These are phyloP conservation scores for Aspergillus carbonarius DNA, from an alignment of 2,329 filamentous ascomycete species.

Conservation along the genomic window DNA sequence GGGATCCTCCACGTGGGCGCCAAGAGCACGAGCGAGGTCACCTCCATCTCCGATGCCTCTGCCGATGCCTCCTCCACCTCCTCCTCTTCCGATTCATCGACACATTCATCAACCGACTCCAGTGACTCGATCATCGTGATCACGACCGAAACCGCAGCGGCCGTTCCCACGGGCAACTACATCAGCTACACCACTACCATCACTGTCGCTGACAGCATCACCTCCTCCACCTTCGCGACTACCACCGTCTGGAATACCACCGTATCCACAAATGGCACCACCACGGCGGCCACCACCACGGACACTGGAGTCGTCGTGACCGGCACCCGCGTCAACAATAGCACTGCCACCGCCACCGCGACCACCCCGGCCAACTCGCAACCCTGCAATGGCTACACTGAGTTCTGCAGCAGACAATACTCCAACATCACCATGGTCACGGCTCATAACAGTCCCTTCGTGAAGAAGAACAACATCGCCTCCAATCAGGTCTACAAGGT, in stretches of 20 bases:
- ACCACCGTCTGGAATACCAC: conserved; percentile 18
- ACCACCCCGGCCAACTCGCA: conserved; percentile 63
- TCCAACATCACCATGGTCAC: conserved; percentile 77
- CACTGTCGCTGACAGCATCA: conserved; percentile 18
- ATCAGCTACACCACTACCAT: conserved; percentile 38
- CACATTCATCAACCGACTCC: background rate
- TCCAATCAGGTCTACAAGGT: conserved; percentile 73
- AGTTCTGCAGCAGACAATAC: conserved; percentile 74
- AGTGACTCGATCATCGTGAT: conserved; percentile 13
- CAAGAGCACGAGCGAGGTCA: background rate
- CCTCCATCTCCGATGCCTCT: background rate
- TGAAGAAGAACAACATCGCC: conserved; percentile 66
- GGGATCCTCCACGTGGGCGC: background rate
- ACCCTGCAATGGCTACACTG: conserved; percentile 75
- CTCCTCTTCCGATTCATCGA: background rate
- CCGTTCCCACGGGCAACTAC: conserved; percentile 41
- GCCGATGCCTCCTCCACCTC: background rate
- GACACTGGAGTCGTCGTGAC: conserved; percentile 35
- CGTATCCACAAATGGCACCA: conserved; percentile 29
- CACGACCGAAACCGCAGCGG: conserved; percentile 23
- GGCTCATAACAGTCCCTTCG: conserved; percentile 83
- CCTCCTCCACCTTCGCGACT: background rate
- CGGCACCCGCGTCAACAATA: conserved; percentile 49
- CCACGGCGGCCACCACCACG: conserved; percentile 20
- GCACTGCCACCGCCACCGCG: conserved; percentile 46